Evolutionary conservation across 2,329 filamentous ascomycete species (phyloP).

Genomic region (Phaeoacremonium minimum): DNA sequence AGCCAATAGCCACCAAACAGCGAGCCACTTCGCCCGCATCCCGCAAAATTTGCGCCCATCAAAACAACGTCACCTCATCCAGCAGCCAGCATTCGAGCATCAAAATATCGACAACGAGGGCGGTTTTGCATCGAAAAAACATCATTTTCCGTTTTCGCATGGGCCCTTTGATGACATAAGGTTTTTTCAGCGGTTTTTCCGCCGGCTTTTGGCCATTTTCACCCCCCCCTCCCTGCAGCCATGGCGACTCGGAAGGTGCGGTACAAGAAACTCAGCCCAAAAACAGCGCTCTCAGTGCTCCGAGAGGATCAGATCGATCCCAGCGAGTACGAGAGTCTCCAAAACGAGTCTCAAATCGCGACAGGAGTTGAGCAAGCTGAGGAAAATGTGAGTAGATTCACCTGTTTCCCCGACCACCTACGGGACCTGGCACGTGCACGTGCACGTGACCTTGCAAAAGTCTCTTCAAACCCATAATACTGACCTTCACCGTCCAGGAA

Average conservation of each 20-base stretch:
- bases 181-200: slow-evolving; percentile 60
- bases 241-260: slow-evolving; percentile 68
- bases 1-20: neutral
- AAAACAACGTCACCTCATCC: slow-evolving; percentile 54
- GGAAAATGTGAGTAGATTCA: slow-evolving; percentile 76
- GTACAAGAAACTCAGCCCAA: slow-evolving; percentile 88
- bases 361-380: slow-evolving; percentile 96
- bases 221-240: slow-evolving; percentile 15
- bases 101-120: slow-evolving; percentile 48
- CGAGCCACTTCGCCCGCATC: slow-evolving; percentile 14
- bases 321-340: slow-evolving; percentile 79
- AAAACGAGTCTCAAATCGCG: slow-evolving; percentile 79
- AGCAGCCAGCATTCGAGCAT: slow-evolving; percentile 42
- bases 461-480: no score
- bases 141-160: slow-evolving; percentile 46
- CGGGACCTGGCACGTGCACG: slow-evolving; percentile 41
- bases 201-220: slow-evolving; percentile 34
- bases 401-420: slow-evolving; percentile 17
- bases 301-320: slow-evolving; percentile 88
- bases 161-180: slow-evolving; percentile 56
- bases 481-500: slow-evolving; percentile 58
- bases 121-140: slow-evolving; percentile 51
- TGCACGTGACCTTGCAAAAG: slow-evolving; percentile 44
- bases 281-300: slow-evolving; percentile 82
- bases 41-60: slow-evolving; percentile 52